Percentiles rank a stretch among this genome's conserved stretches.
These are phyloP conservation scores for Pseudevernia furfuracea DNA, from an alignment of 495 filamentous ascomycete species.

Conservation along the genomic window DNA sequence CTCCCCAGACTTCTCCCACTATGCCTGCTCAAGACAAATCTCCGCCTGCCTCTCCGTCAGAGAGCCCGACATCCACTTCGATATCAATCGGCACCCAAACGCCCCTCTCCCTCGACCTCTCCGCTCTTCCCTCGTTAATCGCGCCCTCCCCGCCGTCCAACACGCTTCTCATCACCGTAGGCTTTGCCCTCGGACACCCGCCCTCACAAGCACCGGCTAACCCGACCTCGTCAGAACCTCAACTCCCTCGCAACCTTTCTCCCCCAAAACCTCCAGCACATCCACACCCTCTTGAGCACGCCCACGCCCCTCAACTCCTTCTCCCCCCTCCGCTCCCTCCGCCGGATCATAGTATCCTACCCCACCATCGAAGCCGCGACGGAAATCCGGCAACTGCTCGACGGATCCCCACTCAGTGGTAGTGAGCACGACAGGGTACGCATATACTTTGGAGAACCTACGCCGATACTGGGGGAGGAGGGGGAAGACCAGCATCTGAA, in stretches of 20 bases:
- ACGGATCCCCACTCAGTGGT: constrained; percentile 55
- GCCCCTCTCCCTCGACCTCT: constrained; percentile 73
- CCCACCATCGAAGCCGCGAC: constrained; percentile 64
- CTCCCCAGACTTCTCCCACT: background rate
- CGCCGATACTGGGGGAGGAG: constrained; percentile 52
- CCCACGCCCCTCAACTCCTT: constrained; percentile 73
- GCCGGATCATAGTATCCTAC: constrained; percentile 88
- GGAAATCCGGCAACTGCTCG: constrained; percentile 58
- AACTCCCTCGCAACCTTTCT: constrained; percentile 71
- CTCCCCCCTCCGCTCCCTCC: constrained; percentile 86
- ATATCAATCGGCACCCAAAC: constrained; percentile 31
- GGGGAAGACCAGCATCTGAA: constrained; percentile 63
- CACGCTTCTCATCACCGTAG: constrained; percentile 78
- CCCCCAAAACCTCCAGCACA: constrained; percentile 62
- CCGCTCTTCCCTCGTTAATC: constrained; percentile 66
- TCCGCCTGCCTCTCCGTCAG: constrained; percentile 21
- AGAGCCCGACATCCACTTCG: constrained; percentile 16
- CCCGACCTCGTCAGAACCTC: constrained; percentile 54
- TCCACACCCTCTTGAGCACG: constrained; percentile 62
- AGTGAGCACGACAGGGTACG: constrained; percentile 51
- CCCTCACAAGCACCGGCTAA: background rate
- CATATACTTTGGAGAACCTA: constrained; percentile 84
- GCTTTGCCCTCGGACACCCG: constrained; percentile 10
- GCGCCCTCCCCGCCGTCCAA: constrained; percentile 81
- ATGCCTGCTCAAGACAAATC: constrained; percentile 13